Base-by-base conservation (phyloP, 2,329 filamentous ascomycete species). In the Ascocoryne sarcoides region DNA sequence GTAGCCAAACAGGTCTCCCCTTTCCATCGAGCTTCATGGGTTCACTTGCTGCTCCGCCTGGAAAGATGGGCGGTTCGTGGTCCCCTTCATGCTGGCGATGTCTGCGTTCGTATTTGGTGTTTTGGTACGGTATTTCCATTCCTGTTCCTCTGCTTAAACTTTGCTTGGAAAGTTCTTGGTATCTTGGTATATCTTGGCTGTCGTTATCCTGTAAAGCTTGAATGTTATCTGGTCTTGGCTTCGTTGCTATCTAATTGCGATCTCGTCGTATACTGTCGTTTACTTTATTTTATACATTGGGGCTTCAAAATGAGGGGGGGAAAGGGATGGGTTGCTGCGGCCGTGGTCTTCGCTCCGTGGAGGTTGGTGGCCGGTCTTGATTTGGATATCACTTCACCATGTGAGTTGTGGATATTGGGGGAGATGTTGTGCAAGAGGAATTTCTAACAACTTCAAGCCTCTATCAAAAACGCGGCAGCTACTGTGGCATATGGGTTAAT, bases 401-500 rank as follows among this genome's bases (percentile, higher is more conserved):
- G 49, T 50, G 17, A 39, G 44, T 41, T 17, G 10, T 21, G 12
- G 23, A 26, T 7, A 7, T 26, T 26, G 23, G 12, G 23, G 12
- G 12, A 12, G 23, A 7, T 26, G 7, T 7, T 12, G 23, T 26
- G 23, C 12, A 26, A 12, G 23, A 26, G 23, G 7, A n/a, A 16
- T 10, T 10, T 17, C 37, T 44, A 36, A 47, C 15, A 21, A 26
- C 15, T 4, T 5, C 8, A 12, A 55, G 53, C 37, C 12, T 60
- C 58, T 9, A 58, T 62, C 40, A 62, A 60, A 44, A 48, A 23
- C 5, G 54, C 54, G 7, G 56, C 61, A 7, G 51, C 49, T 30
- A 56, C 49, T 20, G 47, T 62, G 17, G 69, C 69, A 3, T 61
- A 68, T 40, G 67, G 66, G 21, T 64, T 76, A 60, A 69, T 76